Base-by-base conservation (phyloP, 495 filamentous ascomycete genomes). In the Monascus purpureus region DNA sequence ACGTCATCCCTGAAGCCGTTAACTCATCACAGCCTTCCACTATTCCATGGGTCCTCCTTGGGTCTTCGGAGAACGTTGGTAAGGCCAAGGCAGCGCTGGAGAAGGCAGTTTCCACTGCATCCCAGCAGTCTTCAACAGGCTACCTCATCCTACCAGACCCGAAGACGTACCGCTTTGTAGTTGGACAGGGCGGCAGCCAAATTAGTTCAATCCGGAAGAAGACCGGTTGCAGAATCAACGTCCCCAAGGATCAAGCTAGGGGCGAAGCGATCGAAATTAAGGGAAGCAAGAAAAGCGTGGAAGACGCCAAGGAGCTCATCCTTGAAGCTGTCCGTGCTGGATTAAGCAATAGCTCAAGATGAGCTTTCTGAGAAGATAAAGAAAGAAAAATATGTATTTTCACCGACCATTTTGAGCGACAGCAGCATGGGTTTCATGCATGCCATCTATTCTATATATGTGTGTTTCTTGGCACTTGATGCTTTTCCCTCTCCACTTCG, bases 101-200 rank as follows among this genome's bases (percentile, higher is more conserved):
- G 31, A 63, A 69, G 38, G 81, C 83, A 8, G 61, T 95, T 28
- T 67, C 77, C 36, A 60, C 76, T 33, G 84, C 85, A 1, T 59
- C 69, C 31, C 75, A 77, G 47, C 77, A 82, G 44, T 74, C 68
- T 17, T 68, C 68, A 9, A 81, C 73, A 1, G 90, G 92, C 4
- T 95, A 90, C 50, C 69, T 99, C 28, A 73, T 86, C 42, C 68
- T 96, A 13, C 84, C 87, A 0, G 87, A 96, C 46, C 85, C 92
- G 6, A 71, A 72, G 26, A 85, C 80, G 28, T 92, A 95, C 65
- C 75, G 88, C 34, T 79, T 79, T 39, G 79, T 99, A 25, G 82
- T 99, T 36, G 90, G 90, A 14, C 78, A 76, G 45, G 80, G 80
- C 29, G 92, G 90, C 37, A 79, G 72, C 51, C 82, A 86, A 52